phyloP scores from a whole-genome alignment of 2,329 filamentous ascomycete genomes.

The Alternaria sp. region DNA sequence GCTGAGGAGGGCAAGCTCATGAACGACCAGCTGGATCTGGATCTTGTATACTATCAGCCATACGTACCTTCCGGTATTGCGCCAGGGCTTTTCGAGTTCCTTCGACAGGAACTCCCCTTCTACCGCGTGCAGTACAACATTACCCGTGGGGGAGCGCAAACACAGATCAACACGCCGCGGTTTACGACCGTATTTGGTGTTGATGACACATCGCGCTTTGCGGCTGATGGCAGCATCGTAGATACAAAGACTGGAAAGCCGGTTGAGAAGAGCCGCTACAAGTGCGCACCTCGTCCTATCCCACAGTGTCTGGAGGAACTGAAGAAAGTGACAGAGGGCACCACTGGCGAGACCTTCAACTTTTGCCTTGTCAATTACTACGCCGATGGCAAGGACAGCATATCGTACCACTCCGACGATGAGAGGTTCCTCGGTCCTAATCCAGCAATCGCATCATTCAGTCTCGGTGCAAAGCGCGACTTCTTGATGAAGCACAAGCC shows the following conservation, averaged over 20 bases:
- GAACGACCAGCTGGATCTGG: constrained; percentile 71
- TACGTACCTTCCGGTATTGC: constrained; percentile 67
- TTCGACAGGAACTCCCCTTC: constrained; percentile 74
- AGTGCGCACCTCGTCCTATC: constrained; percentile 70
- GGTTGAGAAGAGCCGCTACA: constrained; percentile 58
- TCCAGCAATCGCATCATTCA: constrained; percentile 77
- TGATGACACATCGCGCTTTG: constrained; percentile 69
- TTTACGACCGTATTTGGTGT: constrained; percentile 68
- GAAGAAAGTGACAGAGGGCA: constrained; percentile 66
- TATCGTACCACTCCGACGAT: constrained; percentile 80
- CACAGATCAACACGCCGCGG: constrained; percentile 67
- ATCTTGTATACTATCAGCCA: constrained; percentile 77
- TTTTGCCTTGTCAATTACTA: constrained; percentile 87
- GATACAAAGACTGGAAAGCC: constrained; percentile 53
- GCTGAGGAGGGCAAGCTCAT: constrained; percentile 62
- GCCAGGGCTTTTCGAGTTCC: constrained; percentile 70
- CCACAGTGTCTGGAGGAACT: constrained; percentile 72
- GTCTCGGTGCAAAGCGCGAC: constrained; percentile 73
- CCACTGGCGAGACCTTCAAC: constrained; percentile 73
- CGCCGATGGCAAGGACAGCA: constrained; percentile 76
- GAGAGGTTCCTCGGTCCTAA: constrained; percentile 74
- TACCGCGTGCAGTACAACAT: constrained; percentile 78
- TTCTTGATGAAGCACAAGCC: constrained; percentile 84
- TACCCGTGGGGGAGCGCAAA: constrained; percentile 67
- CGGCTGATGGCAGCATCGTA: constrained; percentile 41